phyloP scores from a whole-genome alignment of 1,284 basidiomycete genomes.

The Puccinia polysora region DNA sequence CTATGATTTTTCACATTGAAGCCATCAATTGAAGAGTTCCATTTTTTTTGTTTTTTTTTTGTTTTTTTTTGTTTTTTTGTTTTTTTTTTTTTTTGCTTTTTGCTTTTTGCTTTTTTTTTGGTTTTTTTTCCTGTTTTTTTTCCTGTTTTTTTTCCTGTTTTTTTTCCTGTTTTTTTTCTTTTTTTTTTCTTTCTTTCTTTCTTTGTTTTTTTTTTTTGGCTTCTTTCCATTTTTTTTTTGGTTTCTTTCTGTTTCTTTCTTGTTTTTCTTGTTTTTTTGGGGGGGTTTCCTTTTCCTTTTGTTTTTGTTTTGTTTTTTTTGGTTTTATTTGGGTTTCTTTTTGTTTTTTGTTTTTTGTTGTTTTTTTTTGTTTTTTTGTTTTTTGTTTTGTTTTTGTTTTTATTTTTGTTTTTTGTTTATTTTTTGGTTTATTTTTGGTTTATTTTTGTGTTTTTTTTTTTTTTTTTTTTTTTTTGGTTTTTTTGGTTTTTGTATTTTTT shows the following conservation, averaged over 20 bases:
- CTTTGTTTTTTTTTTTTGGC: background rate
- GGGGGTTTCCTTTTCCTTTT: background rate
- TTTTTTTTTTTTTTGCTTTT: too few relatives aligned
- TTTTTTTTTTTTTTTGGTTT: too few relatives aligned
- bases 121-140: too few relatives aligned
- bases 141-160: too few relatives aligned
- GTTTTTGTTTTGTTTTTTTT: background rate
- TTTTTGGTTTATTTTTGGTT: too few relatives aligned
- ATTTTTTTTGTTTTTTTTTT: too few relatives aligned
- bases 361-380: background rate
- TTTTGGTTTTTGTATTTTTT: background rate
- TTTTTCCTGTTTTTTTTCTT: background rate
- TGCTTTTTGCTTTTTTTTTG: too few relatives aligned
- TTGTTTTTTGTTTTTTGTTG: background rate
- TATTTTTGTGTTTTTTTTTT: too few relatives aligned
- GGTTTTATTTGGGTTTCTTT: background rate
- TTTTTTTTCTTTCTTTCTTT: background rate
- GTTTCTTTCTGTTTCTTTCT: background rate
- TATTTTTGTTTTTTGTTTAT: too few relatives aligned
- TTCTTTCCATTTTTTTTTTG: background rate
- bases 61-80: too few relatives aligned
- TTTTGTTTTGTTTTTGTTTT: background rate
- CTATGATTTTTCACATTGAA: too few relatives aligned
- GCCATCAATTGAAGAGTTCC: too few relatives aligned
- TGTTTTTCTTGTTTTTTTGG: background rate